Evolutionary conservation across 148 eudicot genomes (phyloP).

Genomic region (Arctostaphylos glauca): DNA sequence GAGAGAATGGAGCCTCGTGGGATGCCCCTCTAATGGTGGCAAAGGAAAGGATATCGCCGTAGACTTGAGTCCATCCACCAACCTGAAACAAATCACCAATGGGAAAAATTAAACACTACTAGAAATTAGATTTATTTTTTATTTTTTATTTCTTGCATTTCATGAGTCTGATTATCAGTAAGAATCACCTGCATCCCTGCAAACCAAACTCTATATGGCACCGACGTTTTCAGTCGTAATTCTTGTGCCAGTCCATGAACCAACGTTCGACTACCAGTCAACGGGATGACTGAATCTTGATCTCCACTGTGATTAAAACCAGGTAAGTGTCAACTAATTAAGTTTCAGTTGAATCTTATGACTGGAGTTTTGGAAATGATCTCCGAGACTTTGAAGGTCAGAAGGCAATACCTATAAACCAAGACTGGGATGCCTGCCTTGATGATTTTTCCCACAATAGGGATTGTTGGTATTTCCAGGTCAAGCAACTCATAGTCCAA

Average conservation of each 20-base stretch:
- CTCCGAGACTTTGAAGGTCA: slow-evolving; percentile 4
- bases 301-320: slow-evolving; percentile 31
- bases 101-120: background rate
- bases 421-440: slow-evolving; percentile 26
- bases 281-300: slow-evolving; percentile 43
- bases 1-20: slow-evolving; percentile 41
- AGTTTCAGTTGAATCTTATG: background rate
- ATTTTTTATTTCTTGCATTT: background rate
- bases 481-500: slow-evolving; percentile 31
- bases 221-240: slow-evolving; percentile 30
- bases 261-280: slow-evolving; percentile 33
- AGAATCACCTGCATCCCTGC: slow-evolving; percentile 34
- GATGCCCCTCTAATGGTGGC: slow-evolving; percentile 52
- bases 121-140: background rate
- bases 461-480: slow-evolving; percentile 29
- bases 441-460: slow-evolving; percentile 26
- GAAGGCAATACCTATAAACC: slow-evolving; percentile 27
- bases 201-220: slow-evolving; percentile 45
- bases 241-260: slow-evolving; percentile 30
- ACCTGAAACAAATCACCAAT: slow-evolving; percentile 22
- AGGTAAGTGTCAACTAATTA: background rate
- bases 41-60: slow-evolving; percentile 30
- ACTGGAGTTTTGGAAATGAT: background rate
- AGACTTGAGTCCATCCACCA: slow-evolving; percentile 47
- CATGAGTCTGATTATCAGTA: background rate